A percentile compares a stretch with the other conserved stretches of the same genome.
phyloP scores from a whole-genome alignment of 2,329 filamentous ascomycete genomes.

The Sporothrix protearum region DNA sequence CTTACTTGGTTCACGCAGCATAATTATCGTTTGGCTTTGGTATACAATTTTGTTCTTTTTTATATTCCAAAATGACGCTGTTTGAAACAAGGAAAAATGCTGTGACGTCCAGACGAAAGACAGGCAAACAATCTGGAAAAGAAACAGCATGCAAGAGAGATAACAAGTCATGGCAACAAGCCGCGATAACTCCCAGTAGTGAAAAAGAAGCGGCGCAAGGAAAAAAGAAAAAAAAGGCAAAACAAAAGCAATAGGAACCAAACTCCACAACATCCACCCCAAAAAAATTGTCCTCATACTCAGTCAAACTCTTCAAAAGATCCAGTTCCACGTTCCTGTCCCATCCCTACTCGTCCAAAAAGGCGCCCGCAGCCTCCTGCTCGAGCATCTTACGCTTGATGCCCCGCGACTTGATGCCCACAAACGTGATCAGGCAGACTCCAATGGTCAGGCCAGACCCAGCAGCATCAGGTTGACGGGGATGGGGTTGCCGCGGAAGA shows the following conservation, averaged over 20 bases:
- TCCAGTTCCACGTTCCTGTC: neutral
- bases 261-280: neutral
- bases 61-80: neutral
- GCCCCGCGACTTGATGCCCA: conserved; percentile 44
- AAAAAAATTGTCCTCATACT: neutral
- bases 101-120: neutral
- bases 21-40: neutral
- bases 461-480: conserved; percentile 73
- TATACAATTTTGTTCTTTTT: neutral
- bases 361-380: conserved; percentile 35
- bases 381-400: conserved; percentile 37
- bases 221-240: neutral
- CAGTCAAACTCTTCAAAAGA: neutral
- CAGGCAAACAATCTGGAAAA: neutral
- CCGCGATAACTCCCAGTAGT: neutral
- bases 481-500: conserved; percentile 67
- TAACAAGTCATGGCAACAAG: neutral
- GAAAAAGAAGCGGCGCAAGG: neutral
- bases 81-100: neutral
- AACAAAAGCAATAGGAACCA: neutral
- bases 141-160: neutral
- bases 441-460: conserved; percentile 59
- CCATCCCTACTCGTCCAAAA: conserved; percentile 19
- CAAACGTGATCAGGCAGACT: conserved; percentile 61
- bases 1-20: neutral